phyloP scores from a whole-genome alignment of 2,329 filamentous ascomycete genomes.

The Aspergillus carbonarius region DNA sequence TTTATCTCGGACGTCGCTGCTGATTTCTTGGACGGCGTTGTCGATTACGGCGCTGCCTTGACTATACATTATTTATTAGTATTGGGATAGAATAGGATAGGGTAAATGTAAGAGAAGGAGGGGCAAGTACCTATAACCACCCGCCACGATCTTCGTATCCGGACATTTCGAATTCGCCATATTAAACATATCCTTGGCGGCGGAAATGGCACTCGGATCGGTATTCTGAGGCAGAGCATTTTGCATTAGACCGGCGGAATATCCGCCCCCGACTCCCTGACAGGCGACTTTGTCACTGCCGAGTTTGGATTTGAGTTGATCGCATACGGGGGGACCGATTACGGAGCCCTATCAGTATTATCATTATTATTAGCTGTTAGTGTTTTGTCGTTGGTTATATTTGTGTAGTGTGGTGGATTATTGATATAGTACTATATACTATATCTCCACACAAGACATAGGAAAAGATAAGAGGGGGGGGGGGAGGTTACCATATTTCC shows the following conservation, averaged over 20 bases:
- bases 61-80: no score
- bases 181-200: slow-evolving; percentile 43
- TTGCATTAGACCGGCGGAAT: slow-evolving; percentile 36
- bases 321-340: slow-evolving; percentile 31
- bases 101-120: not conserved
- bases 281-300: slow-evolving; percentile 32
- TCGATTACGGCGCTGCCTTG: slow-evolving; percentile 49
- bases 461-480: not conserved
- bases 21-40: slow-evolving; percentile 39
- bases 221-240: slow-evolving; percentile 45
- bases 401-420: no score
- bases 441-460: no score
- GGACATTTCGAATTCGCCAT: slow-evolving; percentile 47
- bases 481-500: slow-evolving; percentile 37
- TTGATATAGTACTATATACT: no score
- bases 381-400: no score
- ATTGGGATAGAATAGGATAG: not conserved
- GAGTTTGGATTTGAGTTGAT: slow-evolving; percentile 23
- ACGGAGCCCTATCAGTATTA: slow-evolving; percentile 28
- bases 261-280: slow-evolving; percentile 48
- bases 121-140: slow-evolving; percentile 42
- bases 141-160: slow-evolving; percentile 44
- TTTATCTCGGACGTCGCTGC: slow-evolving; percentile 20
- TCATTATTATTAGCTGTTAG: no score
- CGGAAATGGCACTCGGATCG: slow-evolving; percentile 35